These are phyloP conservation scores for Ajuga chamaepitys DNA, from an alignment of 257 asterid species.

Conservation along the genomic window DNA sequence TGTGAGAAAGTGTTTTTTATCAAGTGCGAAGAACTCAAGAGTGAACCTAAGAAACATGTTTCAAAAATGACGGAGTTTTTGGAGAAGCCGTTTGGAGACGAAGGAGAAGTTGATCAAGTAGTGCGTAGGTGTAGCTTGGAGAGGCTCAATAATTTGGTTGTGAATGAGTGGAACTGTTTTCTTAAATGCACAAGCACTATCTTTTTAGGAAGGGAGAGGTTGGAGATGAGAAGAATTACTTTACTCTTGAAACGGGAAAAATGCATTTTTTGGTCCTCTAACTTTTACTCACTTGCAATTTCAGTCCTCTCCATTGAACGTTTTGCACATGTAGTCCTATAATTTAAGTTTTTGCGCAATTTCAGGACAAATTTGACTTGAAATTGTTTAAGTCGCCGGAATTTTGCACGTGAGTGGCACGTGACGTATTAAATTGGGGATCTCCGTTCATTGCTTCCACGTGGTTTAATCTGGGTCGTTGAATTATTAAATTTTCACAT, in stretches of 20 bases:
- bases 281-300: too few relatives aligned
- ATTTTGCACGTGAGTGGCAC: too few relatives aligned
- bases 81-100: slow-evolving; percentile 27
- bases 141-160: slow-evolving; percentile 6
- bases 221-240: slow-evolving; percentile 31
- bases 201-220: slow-evolving; percentile 33
- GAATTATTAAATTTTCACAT: too few relatives aligned
- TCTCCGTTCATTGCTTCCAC: too few relatives aligned
- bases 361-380: too few relatives aligned
- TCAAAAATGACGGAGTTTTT: slow-evolving; percentile 24
- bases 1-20: slow-evolving; percentile 17
- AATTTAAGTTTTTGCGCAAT: too few relatives aligned
- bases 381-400: too few relatives aligned
- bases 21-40: slow-evolving; percentile 32
- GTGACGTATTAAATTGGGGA: too few relatives aligned
- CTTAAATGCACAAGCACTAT: slow-evolving; percentile 12
- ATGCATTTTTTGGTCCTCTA: too few relatives aligned
- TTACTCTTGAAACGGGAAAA: slow-evolving; percentile 27
- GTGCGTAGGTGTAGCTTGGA: slow-evolving; percentile 2
- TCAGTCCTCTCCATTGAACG: too few relatives aligned
- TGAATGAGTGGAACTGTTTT: slow-evolving; percentile 6
- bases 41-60: slow-evolving; percentile 22
- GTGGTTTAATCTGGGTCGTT: too few relatives aligned
- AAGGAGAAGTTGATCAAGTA: slow-evolving; percentile 8
- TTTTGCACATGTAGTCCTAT: too few relatives aligned